Percentiles rank a stretch among this genome's conserved stretches.
phyloP scores from a whole-genome alignment of 192 early-diverging fungal species.

The Endogone sp. region DNA sequence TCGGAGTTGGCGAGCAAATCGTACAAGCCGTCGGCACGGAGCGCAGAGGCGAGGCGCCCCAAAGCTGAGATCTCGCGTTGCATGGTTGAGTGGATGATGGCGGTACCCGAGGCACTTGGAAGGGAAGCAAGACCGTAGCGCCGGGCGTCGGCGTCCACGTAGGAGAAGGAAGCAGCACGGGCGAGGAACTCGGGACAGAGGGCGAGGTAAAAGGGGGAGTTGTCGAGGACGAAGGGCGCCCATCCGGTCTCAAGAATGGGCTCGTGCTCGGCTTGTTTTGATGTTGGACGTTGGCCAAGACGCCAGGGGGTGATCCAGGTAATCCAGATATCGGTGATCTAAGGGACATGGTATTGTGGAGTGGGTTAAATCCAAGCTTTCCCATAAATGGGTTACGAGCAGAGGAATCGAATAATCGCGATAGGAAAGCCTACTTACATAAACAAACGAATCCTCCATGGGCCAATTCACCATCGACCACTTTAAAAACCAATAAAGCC shows the following conservation, averaged over 20 bases:
- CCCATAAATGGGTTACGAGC: too few relatives aligned
- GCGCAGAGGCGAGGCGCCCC: background rate
- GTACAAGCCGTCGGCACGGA: background rate
- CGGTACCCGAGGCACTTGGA: background rate
- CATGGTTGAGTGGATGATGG: background rate
- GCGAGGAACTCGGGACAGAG: background rate
- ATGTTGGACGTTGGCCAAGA: too few relatives aligned
- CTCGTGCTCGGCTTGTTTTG: too few relatives aligned
- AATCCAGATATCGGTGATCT: too few relatives aligned
- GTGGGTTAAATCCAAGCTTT: too few relatives aligned
- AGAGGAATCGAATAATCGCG: too few relatives aligned
- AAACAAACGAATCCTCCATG: background rate
- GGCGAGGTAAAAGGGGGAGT: background rate
- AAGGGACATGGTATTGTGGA: too few relatives aligned
- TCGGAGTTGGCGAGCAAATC: background rate
- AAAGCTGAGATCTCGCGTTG: too few relatives aligned
- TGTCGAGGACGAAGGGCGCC: background rate
- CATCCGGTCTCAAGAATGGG: background rate
- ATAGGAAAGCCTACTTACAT: background rate
- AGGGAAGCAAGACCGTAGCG: background rate
- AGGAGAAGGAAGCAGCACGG: background rate
- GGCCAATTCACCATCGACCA: background rate
- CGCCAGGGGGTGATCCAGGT: too few relatives aligned
- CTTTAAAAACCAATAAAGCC: constrained; percentile 3
- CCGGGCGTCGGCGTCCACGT: background rate